Evolutionary conservation across 1,284 basidiomycete genomes (phyloP).

Genomic region (Fomitopsis pinicola): DNA sequence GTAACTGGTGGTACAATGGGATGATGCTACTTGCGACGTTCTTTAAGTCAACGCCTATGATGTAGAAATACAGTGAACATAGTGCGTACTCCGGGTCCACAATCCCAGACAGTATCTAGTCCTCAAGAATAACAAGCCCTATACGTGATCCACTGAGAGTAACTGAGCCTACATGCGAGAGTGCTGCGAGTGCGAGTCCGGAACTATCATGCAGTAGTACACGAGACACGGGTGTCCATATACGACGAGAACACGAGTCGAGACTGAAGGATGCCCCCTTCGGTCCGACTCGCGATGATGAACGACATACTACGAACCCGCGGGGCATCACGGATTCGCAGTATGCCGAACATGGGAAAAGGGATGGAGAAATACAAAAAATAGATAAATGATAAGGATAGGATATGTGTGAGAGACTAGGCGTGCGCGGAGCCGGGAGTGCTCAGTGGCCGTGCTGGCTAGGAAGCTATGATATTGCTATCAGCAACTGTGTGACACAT

Average conservation of each 20-base stretch:
- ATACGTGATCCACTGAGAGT: too few species aligned
- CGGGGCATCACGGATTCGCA: background rate
- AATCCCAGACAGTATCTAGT: too few species aligned
- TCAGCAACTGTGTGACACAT: background rate
- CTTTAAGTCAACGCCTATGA: too few species aligned
- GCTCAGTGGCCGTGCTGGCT: background rate
- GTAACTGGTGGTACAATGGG: too few species aligned
- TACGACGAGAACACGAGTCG: background rate
- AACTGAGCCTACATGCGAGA: too few species aligned
- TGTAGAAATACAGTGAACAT: too few species aligned
- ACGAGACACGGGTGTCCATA: too few species aligned
- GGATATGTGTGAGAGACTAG: background rate
- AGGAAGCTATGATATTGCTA: background rate
- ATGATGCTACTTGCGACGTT: too few species aligned
- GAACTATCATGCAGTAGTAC: too few species aligned
- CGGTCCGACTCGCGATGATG: background rate
- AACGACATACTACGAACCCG: background rate
- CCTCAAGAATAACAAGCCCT: too few species aligned
- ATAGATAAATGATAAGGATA: background rate
- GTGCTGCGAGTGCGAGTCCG: too few species aligned
- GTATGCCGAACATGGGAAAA: background rate
- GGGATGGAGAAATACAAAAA: background rate
- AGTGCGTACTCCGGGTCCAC: too few species aligned
- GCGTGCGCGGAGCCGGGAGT: background rate
- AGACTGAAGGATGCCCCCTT: background rate